Evolutionary conservation across 2,329 filamentous ascomycete species (phyloP).

Genomic region (Dactylellina parvicollis): DNA sequence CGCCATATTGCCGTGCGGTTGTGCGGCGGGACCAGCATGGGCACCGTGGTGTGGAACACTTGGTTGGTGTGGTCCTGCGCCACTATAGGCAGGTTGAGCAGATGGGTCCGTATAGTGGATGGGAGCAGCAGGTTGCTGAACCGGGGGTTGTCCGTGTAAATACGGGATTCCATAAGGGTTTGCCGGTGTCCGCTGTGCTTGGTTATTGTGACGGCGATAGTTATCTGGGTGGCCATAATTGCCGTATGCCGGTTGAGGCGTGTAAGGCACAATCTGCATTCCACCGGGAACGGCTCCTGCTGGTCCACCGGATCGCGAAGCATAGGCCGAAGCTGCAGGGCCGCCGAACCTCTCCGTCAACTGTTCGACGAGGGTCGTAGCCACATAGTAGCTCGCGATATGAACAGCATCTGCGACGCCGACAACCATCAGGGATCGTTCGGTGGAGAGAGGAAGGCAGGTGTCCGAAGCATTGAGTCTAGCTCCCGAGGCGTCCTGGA

Average conservation of each 20-base stretch:
- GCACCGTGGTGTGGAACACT: conserved; percentile 69
- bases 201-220: conserved; percentile 78
- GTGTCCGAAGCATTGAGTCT: conserved; percentile 96
- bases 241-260: conserved; percentile 89
- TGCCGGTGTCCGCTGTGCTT: conserved; percentile 78
- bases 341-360: conserved; percentile 96
- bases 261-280: conserved; percentile 99
- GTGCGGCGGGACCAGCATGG: conserved; percentile 76
- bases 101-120: conserved; percentile 84
- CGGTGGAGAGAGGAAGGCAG: conserved; percentile 91
- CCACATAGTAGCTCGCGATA: conserved; percentile 98
- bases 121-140: conserved; percentile 70
- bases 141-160: conserved; percentile 74
- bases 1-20: conserved; percentile 71
- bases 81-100: conserved; percentile 77
- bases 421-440: conserved; percentile 96
- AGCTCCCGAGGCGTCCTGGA: conserved; percentile 96
- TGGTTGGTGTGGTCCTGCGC: conserved; percentile 80
- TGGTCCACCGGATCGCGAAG: conserved; percentile 90
- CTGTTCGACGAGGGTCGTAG: conserved; percentile 96
- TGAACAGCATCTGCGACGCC: conserved; percentile 98
- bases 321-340: conserved; percentile 95
- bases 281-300: conserved; percentile 93
- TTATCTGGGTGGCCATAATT: conserved; percentile 92
- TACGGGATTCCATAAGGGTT: conserved; percentile 77